Conservation (phyloP, 2,329 filamentous ascomycete genomes). For the Gaeumannomyces sp. region DNA sequence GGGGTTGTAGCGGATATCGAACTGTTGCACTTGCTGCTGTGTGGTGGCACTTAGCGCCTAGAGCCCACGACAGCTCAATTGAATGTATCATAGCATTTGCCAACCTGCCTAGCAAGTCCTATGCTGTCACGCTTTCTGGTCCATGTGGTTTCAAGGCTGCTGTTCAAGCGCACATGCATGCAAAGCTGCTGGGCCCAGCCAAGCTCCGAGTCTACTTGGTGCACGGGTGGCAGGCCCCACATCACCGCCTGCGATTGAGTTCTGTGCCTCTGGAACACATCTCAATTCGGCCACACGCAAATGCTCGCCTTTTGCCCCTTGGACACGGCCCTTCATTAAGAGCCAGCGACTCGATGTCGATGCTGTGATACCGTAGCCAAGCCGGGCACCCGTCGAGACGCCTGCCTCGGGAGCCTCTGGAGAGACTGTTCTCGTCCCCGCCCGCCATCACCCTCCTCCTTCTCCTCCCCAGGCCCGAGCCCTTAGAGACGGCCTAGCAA, state of each 20-base stretch:
- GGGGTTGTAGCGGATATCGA: not conserved
- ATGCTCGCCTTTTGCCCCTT: not conserved
- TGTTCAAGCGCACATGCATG: no score
- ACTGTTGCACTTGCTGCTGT: not conserved
- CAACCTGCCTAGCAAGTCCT: no score
- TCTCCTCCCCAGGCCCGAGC: not conserved
- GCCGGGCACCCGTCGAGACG: not conserved
- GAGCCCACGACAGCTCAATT: no score
- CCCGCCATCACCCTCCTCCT: no score
- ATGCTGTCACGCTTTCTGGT: no score
- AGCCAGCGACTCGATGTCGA: not conserved
- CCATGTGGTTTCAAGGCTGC: no score
- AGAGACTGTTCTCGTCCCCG: not conserved
- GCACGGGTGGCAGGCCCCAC: no score
- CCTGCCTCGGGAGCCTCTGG: not conserved
- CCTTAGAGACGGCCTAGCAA: slow-evolving; percentile 1
- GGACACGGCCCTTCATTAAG: no score
- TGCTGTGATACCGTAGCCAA: not conserved
- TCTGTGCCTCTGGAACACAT: not conserved
- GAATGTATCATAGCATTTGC: no score
- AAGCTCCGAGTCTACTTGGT: no score
- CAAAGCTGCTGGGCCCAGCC: no score
- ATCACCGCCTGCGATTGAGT: not conserved
- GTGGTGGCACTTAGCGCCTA: no score
- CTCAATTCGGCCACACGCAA: not conserved